Conservation (phyloP, 2,329 filamentous ascomycete species). For the Hypoxylon sp. region DNA sequence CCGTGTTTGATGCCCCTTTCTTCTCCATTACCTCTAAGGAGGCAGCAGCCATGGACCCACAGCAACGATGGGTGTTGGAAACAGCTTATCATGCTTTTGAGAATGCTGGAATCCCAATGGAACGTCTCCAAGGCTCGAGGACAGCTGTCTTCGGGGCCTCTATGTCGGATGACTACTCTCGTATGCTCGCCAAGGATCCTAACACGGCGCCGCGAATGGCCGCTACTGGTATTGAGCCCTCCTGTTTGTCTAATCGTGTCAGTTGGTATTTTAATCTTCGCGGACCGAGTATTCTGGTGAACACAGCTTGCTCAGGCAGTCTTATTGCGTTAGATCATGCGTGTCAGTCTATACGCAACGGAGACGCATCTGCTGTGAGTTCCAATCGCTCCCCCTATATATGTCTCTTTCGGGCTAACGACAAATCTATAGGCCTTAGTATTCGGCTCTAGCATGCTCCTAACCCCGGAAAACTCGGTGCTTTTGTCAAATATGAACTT, state of each 20-base stretch:
- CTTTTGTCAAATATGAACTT: conserved; percentile 1
- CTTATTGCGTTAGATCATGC: too few relatives aligned
- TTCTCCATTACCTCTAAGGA: background rate
- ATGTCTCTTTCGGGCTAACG: too few relatives aligned
- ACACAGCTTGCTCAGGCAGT: too few relatives aligned
- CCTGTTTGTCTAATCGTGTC: conserved; percentile 25
- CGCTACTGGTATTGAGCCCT: too few relatives aligned
- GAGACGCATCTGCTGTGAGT: too few relatives aligned
- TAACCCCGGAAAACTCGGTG: conserved; percentile 4
- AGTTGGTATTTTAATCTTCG: conserved; percentile 43
- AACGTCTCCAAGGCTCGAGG: too few relatives aligned
- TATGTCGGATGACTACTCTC: background rate
- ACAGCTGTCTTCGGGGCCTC: conserved; percentile 1
- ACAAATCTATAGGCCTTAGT: too few relatives aligned
- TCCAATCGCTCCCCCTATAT: too few relatives aligned
- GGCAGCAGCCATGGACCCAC: conserved; percentile 14
- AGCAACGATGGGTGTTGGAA: too few relatives aligned
- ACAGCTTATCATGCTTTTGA: conserved; percentile 1
- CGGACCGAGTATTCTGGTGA: too few relatives aligned
- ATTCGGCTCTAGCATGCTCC: conserved; percentile 15
- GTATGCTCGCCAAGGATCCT: background rate
- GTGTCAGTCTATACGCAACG: too few relatives aligned
- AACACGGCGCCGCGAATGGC: too few relatives aligned
- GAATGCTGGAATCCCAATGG: background rate
- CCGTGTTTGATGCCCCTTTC: conserved; percentile 8